Evolutionary conservation across 202 grass and related monocot genomes (phyloP).

Genomic region (Saccharum hybrid): DNA sequence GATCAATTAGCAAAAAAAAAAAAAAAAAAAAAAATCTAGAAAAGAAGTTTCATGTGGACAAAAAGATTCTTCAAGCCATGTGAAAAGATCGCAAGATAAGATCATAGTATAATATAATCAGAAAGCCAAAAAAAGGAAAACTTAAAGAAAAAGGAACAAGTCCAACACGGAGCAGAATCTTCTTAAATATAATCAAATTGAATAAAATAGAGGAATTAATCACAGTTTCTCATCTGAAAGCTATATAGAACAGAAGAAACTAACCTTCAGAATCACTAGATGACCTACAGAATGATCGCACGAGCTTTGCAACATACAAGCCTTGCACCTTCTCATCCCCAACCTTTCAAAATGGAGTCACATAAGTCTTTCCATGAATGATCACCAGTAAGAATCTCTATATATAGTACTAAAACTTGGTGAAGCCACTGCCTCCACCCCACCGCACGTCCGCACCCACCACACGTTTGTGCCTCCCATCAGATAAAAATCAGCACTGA

Average conservation of each 20-base stretch:
- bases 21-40: not conserved
- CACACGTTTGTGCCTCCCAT: not conserved
- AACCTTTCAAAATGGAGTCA: conserved; percentile 54
- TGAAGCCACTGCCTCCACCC: not conserved
- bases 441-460: not conserved
- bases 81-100: not conserved
- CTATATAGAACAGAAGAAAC: conserved; percentile 17
- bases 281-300: conserved; percentile 87
- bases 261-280: conserved; percentile 71
- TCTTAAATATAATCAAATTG: not conserved
- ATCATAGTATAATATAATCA: conserved; percentile 23
- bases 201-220: not conserved
- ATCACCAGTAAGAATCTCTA: conserved; percentile 3
- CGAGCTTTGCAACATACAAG: conserved; percentile 81
- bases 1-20: not conserved
- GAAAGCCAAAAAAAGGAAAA: conserved; percentile 13
- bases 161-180: not conserved
- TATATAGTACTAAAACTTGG: not conserved
- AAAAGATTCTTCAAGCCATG: conserved; percentile 3
- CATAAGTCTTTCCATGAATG: conserved; percentile 11
- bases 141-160: not conserved
- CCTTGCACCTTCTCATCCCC: conserved; percentile 93
- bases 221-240: not conserved
- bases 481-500: not conserved
- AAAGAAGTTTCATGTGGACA: not conserved